Percentiles rank a stretch among this genome's conserved stretches.
These are phyloP conservation scores for Gastrolobium bilobum DNA, from an alignment of 306 rosid species.

Conservation along the genomic window DNA sequence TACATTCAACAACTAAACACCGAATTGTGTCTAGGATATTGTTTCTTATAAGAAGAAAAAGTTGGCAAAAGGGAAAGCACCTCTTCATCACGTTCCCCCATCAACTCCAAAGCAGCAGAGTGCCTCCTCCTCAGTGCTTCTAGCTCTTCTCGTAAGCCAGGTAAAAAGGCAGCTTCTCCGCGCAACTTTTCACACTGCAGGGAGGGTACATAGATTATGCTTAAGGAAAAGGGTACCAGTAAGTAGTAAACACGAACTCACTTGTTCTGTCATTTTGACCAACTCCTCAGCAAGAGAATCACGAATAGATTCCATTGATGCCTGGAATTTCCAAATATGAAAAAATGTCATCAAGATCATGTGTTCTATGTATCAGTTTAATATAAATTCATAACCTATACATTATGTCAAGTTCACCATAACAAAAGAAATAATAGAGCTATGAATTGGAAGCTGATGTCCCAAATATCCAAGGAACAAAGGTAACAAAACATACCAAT, in stretches of 20 bases:
- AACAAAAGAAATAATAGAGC: conserved; percentile 37
- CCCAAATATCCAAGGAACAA: conserved; percentile 28
- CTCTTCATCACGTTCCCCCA: conserved; percentile 99
- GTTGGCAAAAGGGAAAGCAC: conserved; percentile 53
- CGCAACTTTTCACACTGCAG: conserved; percentile 94
- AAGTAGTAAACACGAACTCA: conserved; percentile 45
- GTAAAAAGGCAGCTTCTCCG: conserved; percentile 78
- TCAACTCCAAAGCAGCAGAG: conserved; percentile 96
- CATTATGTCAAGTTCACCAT: conserved; percentile 4
- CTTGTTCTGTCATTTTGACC: conserved; percentile 96
- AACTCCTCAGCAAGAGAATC: conserved; percentile 99
- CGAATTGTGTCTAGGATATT: conserved; percentile 13
- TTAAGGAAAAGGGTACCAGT: no score
- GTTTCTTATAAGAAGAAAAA: conserved; percentile 10
- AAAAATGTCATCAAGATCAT: conserved; percentile 29
- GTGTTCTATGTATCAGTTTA: conserved; percentile 15
- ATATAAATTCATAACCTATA: conserved; percentile 35
- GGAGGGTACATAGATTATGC: no score
- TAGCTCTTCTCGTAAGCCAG: conserved; percentile 92
- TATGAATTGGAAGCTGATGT: conserved; percentile 26
- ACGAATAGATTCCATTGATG: conserved; percentile 93
- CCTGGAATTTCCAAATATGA: conserved; percentile 57
- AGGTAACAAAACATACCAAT: conserved; percentile 68
- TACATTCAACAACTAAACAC: no score
- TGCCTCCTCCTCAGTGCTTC: conserved; percentile 97